Percentiles rank a stretch among this genome's conserved stretches.
Evolutionary conservation across 768 basidiomycete genomes (phyloP).

Genomic region (Macrolepiota fuliginosa): DNA sequence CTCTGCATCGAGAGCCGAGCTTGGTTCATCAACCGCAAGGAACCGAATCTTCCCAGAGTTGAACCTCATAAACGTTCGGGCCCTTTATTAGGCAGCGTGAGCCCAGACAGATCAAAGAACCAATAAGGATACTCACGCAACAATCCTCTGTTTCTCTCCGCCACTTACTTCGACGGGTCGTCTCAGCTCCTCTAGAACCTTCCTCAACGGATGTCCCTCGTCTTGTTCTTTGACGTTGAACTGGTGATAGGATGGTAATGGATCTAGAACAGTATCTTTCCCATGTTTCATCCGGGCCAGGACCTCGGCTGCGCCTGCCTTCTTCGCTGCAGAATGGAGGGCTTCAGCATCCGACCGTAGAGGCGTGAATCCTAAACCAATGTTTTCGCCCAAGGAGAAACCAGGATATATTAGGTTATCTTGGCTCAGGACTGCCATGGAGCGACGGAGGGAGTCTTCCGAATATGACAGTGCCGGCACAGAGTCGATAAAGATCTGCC

Average conservation of each 20-base stretch:
- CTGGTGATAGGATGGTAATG: conserved; percentile 20
- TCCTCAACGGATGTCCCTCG: conserved; percentile 22
- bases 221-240: conserved; percentile 30
- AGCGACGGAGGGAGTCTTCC: conserved; percentile 35
- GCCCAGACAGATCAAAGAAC: background rate
- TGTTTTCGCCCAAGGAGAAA: conserved; percentile 39
- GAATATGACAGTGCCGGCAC: conserved; percentile 34
- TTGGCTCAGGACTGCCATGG: conserved; percentile 49
- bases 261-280: conserved; percentile 38
- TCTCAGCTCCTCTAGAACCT: conserved; percentile 21
- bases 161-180: conserved; percentile 34
- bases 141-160: conserved; percentile 49
- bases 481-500: conserved; percentile 43
- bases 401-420: conserved; percentile 45
- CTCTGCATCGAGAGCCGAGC: conserved; percentile 53
- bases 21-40: conserved; percentile 58
- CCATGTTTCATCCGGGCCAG: conserved; percentile 36
- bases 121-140: conserved; percentile 37
- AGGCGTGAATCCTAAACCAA: conserved; percentile 29
- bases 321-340: conserved; percentile 30
- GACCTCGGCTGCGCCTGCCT: conserved; percentile 40
- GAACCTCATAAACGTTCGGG: conserved; percentile 45
- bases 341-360: conserved; percentile 17
- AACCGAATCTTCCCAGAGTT: conserved; percentile 40
- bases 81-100: conserved; percentile 22